A percentile compares a stretch with the other conserved stretches of the same genome.
These are phyloP conservation scores for Tritrichomonas musculus DNA, from an alignment of 208 protist species.

Conservation along the genomic window DNA sequence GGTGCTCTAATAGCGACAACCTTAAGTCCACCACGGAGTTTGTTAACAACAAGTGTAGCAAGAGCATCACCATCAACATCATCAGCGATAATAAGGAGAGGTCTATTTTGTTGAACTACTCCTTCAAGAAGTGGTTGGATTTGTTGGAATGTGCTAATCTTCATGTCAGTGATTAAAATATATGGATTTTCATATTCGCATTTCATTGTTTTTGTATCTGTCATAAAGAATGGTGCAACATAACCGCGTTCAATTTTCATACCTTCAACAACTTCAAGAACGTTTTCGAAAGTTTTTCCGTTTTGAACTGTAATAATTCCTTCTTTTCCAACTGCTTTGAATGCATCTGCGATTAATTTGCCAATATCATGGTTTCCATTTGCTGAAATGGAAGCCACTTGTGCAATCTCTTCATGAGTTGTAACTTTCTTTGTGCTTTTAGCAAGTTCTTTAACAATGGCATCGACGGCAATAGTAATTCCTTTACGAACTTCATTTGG, in stretches of 20 bases:
- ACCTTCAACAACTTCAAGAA: slow-evolving; percentile 77
- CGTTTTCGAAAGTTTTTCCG: slow-evolving; percentile 89
- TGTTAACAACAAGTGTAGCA: slow-evolving; percentile 81
- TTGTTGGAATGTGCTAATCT: slow-evolving; percentile 68
- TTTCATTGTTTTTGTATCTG: slow-evolving; percentile 85
- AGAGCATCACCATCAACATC: slow-evolving; percentile 93
- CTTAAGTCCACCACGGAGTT: slow-evolving; percentile 64
- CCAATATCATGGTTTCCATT: slow-evolving; percentile 96
- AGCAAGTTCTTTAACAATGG: slow-evolving; percentile 64
- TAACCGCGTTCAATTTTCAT: slow-evolving; percentile 72
- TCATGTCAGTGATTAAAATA: slow-evolving; percentile 84
- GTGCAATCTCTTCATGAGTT: slow-evolving; percentile 82
- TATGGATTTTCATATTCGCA: slow-evolving; percentile 81
- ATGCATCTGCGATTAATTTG: slow-evolving; percentile 87
- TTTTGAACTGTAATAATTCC: slow-evolving; percentile 97
- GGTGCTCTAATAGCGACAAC: slow-evolving; percentile 82
- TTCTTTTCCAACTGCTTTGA: slow-evolving; percentile 96
- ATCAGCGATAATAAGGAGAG: slow-evolving; percentile 96
- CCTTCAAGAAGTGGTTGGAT: slow-evolving; percentile 52
- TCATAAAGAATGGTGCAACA: slow-evolving; percentile 97
- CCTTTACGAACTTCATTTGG: slow-evolving; percentile 96
- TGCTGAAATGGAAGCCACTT: slow-evolving; percentile 96
- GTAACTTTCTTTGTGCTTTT: slow-evolving; percentile 75
- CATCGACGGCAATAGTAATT: slow-evolving; percentile 84
- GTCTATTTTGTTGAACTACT: slow-evolving; percentile 55